A percentile compares a stretch with the other conserved stretches of the same genome.
Evolutionary conservation across 306 rosid species (phyloP).

Genomic region (Trifolium dubium): DNA sequence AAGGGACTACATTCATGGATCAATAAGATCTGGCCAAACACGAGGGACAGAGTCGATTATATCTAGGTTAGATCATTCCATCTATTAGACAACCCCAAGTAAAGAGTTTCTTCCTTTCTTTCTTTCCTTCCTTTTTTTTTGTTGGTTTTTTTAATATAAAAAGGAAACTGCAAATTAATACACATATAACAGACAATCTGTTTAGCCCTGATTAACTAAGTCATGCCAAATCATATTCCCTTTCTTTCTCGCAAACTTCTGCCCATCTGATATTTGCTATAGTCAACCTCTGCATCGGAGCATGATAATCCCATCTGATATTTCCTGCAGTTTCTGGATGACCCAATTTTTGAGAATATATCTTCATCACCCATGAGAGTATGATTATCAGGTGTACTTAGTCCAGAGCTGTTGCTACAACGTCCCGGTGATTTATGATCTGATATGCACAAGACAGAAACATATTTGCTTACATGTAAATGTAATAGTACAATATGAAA

Average conservation of each 20-base stretch:
- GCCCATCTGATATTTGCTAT: constrained; percentile 64
- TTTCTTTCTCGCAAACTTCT: constrained; percentile 80
- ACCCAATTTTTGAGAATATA: constrained; percentile 70
- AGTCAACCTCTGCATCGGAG: constrained; percentile 98
- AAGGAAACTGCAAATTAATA: constrained; percentile 56
- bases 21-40: constrained; percentile 58
- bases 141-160: constrained; percentile 2
- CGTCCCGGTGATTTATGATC: constrained; percentile 61
- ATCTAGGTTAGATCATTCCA: constrained; percentile 80
- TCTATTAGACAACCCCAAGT: constrained; percentile 57
- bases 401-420: constrained; percentile 62
- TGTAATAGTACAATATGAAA: constrained; percentile 5
- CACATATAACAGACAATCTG: constrained; percentile 51
- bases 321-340: constrained; percentile 65
- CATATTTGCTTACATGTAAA: constrained; percentile 40
- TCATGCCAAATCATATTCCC: constrained; percentile 67
- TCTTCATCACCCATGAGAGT: constrained; percentile 59
- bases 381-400: constrained; percentile 59
- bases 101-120: constrained; percentile 35
- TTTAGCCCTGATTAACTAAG: constrained; percentile 52
- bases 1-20: constrained; percentile 57
- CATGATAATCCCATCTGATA: constrained; percentile 75
- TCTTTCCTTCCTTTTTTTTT: constrained; percentile 1
- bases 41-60: constrained; percentile 65
- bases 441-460: constrained; percentile 50